phyloP scores from a whole-genome alignment of 331 rosid species.

The Phaseolus coccineus region DNA sequence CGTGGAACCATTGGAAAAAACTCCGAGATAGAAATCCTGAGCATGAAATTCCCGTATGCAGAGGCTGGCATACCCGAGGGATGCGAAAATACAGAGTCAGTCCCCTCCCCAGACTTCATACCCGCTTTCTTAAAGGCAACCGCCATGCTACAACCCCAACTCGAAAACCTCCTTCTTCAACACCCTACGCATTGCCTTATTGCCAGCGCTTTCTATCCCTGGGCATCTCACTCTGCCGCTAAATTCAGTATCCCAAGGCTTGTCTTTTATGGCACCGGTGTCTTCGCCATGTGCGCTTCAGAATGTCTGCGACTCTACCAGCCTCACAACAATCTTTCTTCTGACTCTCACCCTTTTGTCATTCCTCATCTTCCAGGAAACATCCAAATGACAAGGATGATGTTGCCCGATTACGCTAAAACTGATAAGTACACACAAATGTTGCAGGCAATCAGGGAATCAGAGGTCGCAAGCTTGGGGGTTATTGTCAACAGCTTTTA shows the following conservation, averaged over 20 bases:
- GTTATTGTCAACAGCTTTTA: constrained; percentile 56
- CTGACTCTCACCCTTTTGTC: constrained; percentile 50
- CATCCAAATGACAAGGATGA: constrained; percentile 30
- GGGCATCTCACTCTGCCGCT: constrained; percentile 48
- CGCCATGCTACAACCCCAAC: constrained; percentile 19
- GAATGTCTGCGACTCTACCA: not conserved
- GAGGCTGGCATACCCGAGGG: constrained; percentile 58
- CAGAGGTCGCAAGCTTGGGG: constrained; percentile 47
- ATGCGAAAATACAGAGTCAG: constrained; percentile 36
- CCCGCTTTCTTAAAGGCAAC: constrained; percentile 30
- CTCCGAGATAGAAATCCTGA: constrained; percentile 8
- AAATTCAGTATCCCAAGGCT: constrained; percentile 26
- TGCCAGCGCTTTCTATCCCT: constrained; percentile 46
- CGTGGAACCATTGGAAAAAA: constrained; percentile 4
- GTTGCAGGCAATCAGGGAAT: not conserved
- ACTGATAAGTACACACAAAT: not conserved
- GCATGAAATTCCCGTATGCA: constrained; percentile 38
- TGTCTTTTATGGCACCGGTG: constrained; percentile 49
- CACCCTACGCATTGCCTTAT: constrained; percentile 47
- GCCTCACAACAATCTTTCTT: constrained; percentile 43
- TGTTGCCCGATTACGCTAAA: constrained; percentile 33
- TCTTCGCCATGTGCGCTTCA: constrained; percentile 43
- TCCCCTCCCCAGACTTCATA: constrained; percentile 8
- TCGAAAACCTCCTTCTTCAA: constrained; percentile 28
- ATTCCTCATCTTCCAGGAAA: constrained; percentile 48